Evolutionary conservation across 257 asterid genomes (phyloP), one percentile per base, ranked within the genome.

Genomic region (Schizonepeta tenuifolia): DNA sequence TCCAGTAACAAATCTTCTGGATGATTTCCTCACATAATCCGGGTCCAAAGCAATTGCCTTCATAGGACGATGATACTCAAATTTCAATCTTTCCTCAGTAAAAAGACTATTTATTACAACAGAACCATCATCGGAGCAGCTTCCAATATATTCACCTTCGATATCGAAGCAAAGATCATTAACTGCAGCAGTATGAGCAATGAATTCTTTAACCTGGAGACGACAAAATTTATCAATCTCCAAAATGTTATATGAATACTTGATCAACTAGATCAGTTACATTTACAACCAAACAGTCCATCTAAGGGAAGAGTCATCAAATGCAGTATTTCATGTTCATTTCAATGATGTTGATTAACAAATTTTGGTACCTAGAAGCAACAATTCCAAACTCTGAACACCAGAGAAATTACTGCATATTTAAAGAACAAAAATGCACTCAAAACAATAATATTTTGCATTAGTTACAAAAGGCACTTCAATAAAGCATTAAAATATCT

Each of bases 81-180:
- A 95, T 83, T 85, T 86, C 90, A 92, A 69, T 78, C 83, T 92
- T 82, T 95, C 98, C 55, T 92, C 98, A 10, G 92, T 83, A 74
- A 95, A 95, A 75, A 95, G 91, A 78, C 97, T 88, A 83, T 83
- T 90, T 78, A 95, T 92, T 73, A 88, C 85, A 75, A 95, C 96
- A 83, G 96, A 88, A 72, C 98, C 98, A 82, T 95, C 98, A 81
- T 92, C 99, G 51, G 99, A 92, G 91, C 99, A 95, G 90, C 99
- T 95, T 79, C 96, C 99, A 77, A 95, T 82, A 84, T 81, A 95
- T 92, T 95, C 99, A 59, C 98, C 99, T 79, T 95, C 99, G 62
- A 82, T 54, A 62, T 95, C 99, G 74, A 95, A 95, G 89, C 89
- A 86, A 69, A 95, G 91, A 83, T 95, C 97, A 77, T 95, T 92